Base-by-base conservation (phyloP, 2,329 filamentous ascomycete genomes). In the Anthostomella pinea region DNA sequence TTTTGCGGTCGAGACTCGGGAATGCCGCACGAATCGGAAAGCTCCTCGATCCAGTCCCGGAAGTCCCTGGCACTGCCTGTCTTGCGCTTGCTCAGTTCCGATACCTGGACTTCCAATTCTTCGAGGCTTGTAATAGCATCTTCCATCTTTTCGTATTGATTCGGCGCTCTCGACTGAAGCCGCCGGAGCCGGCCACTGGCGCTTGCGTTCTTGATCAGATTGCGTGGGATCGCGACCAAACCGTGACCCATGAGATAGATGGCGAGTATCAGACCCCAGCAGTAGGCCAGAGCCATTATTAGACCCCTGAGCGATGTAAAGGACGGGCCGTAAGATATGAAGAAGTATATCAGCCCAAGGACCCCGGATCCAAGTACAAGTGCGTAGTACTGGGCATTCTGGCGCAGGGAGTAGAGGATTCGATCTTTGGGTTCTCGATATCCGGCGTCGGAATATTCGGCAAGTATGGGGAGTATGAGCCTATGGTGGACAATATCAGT, bases 221-320 rank as follows among this genome's bases (percentile, higher is more conserved):
- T 79, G 48, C 91, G 76, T 1, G 93, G 93, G 39, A 98, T 85
- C 2, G 90, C 85, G 20, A 98, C 93, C 17, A 98, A 72, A 6
- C 93, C 93, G 62, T 98, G 93, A 6, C 93, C 93, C 91, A 98
- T 97, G 25, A 98, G 73, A 57, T 95, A 97, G 45, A 98, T 95
- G 29, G 90, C 93, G 34, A 97, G 73, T 4, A 91, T 73, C 52
- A 98, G 68, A 53, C 90, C 89, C 85, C 90, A 97, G 42, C 88
- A 87, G 63, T 98, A 98, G 23, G 91, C 87, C 41, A 97, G 70
- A 10, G 93, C 91, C 87, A 98, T 95, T 46, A 95, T 75, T 25
- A 94, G 70, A 22, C 79, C 83, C 67, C 95, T 95, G 51, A 97
- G 73, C 0, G 83, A 84, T 3, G 70, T 72, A 41, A 84, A 75